Percentiles rank a stretch among this genome's conserved stretches.
Evolutionary conservation across 2,329 filamentous ascomycete species (phyloP).

Genomic region (Ophiocordyceps unilateralis): DNA sequence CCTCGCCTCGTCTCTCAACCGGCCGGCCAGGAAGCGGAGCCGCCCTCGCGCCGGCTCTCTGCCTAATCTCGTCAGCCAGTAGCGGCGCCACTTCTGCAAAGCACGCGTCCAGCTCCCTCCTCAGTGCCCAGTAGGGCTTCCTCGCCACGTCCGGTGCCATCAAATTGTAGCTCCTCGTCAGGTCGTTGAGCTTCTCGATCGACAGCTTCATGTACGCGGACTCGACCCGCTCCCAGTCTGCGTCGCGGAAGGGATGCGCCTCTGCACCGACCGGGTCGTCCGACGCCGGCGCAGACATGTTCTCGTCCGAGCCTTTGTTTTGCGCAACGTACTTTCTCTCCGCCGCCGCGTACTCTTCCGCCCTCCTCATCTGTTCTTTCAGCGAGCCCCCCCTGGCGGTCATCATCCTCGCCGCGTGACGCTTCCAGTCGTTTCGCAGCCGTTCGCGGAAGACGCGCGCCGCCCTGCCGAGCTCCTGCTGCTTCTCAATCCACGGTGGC

Average conservation of each 20-base stretch:
- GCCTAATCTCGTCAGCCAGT: slow-evolving; percentile 53
- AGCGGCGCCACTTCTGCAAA: slow-evolving; percentile 73
- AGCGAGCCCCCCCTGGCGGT: slow-evolving; percentile 60
- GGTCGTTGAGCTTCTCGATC: slow-evolving; percentile 58
- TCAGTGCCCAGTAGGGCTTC: slow-evolving; percentile 76
- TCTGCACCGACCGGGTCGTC: slow-evolving; percentile 5
- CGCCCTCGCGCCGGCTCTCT: slow-evolving; percentile 34
- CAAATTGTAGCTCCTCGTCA: slow-evolving; percentile 81
- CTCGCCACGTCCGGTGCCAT: slow-evolving; percentile 86
- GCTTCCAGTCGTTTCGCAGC: slow-evolving; percentile 68
- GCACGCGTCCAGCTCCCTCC: slow-evolving; percentile 65
- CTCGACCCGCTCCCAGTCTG: slow-evolving; percentile 58
- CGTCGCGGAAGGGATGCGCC: slow-evolving; percentile 56
- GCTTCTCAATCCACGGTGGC: slow-evolving; percentile 97
- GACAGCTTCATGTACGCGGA: slow-evolving; percentile 58
- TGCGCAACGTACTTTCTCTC: slow-evolving; percentile 51
- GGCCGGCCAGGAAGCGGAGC: slow-evolving; percentile 10
- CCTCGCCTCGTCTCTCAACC: slow-evolving; percentile 17
- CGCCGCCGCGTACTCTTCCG: slow-evolving; percentile 57
- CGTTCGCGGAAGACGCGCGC: slow-evolving; percentile 53
- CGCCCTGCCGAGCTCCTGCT: slow-evolving; percentile 67
- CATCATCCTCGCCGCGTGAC: slow-evolving; percentile 66
- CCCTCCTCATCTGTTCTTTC: slow-evolving; percentile 52
- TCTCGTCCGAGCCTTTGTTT: slow-evolving; percentile 17
- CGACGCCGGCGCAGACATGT: slow-evolving; percentile 23